Conservation (phyloP, 176 grass and related monocot genomes). For the Paspalum vaginatum region DNA sequence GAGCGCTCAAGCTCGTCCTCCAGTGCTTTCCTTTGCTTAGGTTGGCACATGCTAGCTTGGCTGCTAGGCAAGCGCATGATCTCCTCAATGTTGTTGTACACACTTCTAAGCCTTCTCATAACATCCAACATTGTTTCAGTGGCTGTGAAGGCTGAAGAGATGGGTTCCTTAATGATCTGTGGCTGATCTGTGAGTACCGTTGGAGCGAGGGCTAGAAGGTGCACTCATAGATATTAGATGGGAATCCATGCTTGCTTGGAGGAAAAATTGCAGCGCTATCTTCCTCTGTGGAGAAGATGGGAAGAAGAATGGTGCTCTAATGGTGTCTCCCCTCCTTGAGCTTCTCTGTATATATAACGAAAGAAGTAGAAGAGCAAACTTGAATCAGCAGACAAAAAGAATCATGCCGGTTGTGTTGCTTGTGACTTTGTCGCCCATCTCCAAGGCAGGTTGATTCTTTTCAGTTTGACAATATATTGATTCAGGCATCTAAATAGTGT, state of each 20-base stretch:
- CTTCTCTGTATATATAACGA: slow-evolving; percentile 42
- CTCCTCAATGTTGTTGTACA: background rate
- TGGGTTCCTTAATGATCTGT: background rate
- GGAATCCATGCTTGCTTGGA: slow-evolving; percentile 22
- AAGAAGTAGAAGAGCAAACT: slow-evolving; percentile 20
- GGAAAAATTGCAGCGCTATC: background rate
- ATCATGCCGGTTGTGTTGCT: slow-evolving; percentile 18
- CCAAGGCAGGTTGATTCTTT: slow-evolving; percentile 10
- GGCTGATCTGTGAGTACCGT: background rate
- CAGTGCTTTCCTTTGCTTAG: slow-evolving; percentile 14
- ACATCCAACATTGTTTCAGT: slow-evolving; percentile 10
- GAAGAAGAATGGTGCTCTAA: background rate
- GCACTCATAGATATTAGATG: slow-evolving; percentile 35
- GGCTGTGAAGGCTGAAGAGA: slow-evolving; percentile 5
- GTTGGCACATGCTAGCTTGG: background rate
- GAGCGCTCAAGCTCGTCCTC: background rate
- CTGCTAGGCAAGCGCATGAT: background rate
- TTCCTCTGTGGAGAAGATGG: slow-evolving; percentile 13
- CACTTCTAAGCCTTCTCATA: slow-evolving; percentile 33
- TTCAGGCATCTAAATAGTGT: background rate
- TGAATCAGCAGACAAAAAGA: slow-evolving; percentile 31
- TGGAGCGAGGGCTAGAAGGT: slow-evolving; percentile 26
- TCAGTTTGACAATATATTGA: background rate
- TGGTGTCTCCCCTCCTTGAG: slow-evolving; percentile 26
- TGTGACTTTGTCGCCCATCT: background rate